Conservation (phyloP, 192 early-diverging fungal species). For the Obelidium mucronatum region DNA sequence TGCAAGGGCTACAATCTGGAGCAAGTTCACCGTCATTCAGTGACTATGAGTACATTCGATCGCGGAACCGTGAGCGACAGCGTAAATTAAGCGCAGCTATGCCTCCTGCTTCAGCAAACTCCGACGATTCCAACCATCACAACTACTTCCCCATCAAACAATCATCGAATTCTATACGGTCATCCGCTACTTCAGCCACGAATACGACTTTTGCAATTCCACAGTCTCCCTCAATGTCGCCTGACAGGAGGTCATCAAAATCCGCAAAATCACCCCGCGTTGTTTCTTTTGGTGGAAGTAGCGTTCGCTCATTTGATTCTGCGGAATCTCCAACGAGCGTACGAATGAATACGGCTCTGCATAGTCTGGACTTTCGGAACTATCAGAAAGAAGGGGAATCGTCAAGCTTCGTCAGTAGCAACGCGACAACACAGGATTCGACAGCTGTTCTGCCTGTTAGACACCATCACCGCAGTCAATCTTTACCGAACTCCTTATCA, state of each 20-base stretch:
- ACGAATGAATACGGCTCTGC: neutral
- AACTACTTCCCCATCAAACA: too few relatives aligned
- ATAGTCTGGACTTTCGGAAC: neutral
- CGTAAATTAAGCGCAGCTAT: neutral
- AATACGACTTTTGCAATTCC: neutral
- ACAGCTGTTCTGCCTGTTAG: neutral
- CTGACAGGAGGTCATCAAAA: neutral
- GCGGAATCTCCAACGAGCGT: neutral
- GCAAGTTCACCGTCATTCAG: neutral
- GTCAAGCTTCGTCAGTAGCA: neutral
- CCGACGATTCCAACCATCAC: neutral
- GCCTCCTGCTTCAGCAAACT: neutral
- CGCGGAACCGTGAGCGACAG: neutral
- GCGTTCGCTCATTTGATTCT: slow-evolving; percentile 29
- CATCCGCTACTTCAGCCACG: neutral
- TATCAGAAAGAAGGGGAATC: too few relatives aligned
- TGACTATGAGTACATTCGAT: neutral
- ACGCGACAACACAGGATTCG: neutral
- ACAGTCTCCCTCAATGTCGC: neutral
- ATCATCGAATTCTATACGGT: neutral
- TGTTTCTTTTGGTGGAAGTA: slow-evolving; percentile 26
- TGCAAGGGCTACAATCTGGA: neutral
- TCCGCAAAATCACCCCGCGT: neutral
- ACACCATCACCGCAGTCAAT: neutral
- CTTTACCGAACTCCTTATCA: neutral